Percentiles rank a stretch among this genome's conserved stretches.
phyloP scores from a whole-genome alignment of 2,329 filamentous ascomycete species.

The Claviceps humidiphila region DNA sequence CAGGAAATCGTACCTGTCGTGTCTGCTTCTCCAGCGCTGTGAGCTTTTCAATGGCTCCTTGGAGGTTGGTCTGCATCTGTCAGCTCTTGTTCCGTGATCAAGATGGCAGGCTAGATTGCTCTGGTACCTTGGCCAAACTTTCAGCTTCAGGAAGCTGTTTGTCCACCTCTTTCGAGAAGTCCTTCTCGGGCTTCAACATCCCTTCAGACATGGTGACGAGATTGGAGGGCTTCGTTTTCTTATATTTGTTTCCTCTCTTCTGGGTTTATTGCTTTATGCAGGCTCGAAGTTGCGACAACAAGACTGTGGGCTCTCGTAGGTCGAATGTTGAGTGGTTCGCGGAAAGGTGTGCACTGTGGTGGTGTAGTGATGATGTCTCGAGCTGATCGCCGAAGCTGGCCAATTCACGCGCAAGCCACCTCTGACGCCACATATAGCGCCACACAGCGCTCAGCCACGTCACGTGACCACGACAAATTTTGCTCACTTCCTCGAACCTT shows the following conservation, averaged over 20 bases:
- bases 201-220: constrained; percentile 59
- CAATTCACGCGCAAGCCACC: too few relatives aligned
- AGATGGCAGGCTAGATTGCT: too few relatives aligned
- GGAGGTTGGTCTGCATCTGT: constrained; percentile 52
- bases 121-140: constrained; percentile 64
- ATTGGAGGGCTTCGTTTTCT: not conserved
- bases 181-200: constrained; percentile 88
- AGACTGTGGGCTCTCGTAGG: not conserved
- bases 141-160: constrained; percentile 82
- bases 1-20: constrained; percentile 55
- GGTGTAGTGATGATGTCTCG: not conserved
- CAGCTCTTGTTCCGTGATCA: constrained; percentile 19
- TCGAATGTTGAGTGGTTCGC: not conserved
- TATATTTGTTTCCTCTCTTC: not conserved
- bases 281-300: not conserved
- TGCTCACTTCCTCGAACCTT: too few relatives aligned
- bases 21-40: constrained; percentile 88
- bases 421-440: constrained; percentile 15
- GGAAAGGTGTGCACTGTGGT: not conserved
- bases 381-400: constrained; percentile 11
- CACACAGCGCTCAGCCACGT: constrained; percentile 16
- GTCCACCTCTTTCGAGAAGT: constrained; percentile 95
- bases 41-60: constrained; percentile 87
- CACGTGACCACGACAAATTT: not conserved
- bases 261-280: not conserved